Base-by-base conservation (phyloP, 2,329 filamentous ascomycete species). In the Apiospora sp. region DNA sequence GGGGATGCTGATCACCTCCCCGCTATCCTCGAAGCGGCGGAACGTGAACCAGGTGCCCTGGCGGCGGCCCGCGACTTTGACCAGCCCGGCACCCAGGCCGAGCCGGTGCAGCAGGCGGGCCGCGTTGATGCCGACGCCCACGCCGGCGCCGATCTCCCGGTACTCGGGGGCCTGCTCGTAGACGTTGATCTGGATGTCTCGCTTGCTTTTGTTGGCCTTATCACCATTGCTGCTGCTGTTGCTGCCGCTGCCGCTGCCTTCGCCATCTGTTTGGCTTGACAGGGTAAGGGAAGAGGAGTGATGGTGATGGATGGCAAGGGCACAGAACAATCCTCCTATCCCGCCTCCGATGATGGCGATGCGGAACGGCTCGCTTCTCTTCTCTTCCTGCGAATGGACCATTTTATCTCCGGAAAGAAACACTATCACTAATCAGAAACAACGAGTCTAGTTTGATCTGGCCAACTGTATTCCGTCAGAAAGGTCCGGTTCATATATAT, bases 331-430 rank as follows among this genome's bases (percentile, higher is more conserved):
- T 22, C 83, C 83, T 43, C 81, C 81, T 30, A 84, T 82, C 71
- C 83, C 83, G 34, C 82, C 83, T 34, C 83, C 83, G 24, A 83
- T 78, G 44, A 84, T 78, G 71, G 81, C 83, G 61, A 85, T 76
- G n/a, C 43, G 43, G 44, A 69, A 69, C 3, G 67, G 67, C 16
- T 41, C 58, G 4, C 22, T 41, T n/a, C 34, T 41, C 19, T 64
- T 41, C 34, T 64, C 58, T 41, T 41, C 34, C 7, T 41, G 30
- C 7, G 22, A 13, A 22, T 41, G n/a, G 5, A 34, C 24, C 58
- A 64, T 64, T 10, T 3, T 30, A 3, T 41, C 10, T 64, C 19
- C n/a, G 54, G 30, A 58, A 30, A 34, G n/a, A 10, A 10, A n/a
- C 3, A 3, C 14, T 41, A 24, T 34, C 30, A 30, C 7, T 41